Conservation (phyloP, 345 rosid species). For the Euphorbia peplus region DNA sequence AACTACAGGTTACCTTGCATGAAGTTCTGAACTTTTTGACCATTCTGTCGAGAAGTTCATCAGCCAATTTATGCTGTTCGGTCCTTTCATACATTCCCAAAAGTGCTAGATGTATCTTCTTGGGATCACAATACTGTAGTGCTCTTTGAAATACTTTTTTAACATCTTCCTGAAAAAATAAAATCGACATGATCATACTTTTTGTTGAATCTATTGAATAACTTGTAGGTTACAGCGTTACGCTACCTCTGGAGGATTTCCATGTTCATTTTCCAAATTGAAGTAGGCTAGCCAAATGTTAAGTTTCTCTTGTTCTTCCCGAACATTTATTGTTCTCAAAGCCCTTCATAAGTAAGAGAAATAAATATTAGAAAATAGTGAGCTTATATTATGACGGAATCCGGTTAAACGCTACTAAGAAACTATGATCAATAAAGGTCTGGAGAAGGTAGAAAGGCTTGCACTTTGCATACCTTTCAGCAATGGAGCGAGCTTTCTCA, state of each 20-base stretch:
- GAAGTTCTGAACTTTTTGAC: slow-evolving; percentile 85
- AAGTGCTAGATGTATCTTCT: slow-evolving; percentile 75
- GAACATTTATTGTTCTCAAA: slow-evolving; percentile 71
- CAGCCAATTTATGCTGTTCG: slow-evolving; percentile 64
- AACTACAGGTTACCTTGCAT: slow-evolving; percentile 59
- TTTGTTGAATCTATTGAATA: not conserved
- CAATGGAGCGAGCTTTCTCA: slow-evolving; percentile 87
- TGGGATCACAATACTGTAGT: slow-evolving; percentile 77
- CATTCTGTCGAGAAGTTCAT: slow-evolving; percentile 75
- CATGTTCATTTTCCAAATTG: slow-evolving; percentile 90
- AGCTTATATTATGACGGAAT: not conserved
- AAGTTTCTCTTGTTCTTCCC: slow-evolving; percentile 93
- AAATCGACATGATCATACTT: not conserved
- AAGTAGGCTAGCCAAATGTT: slow-evolving; percentile 96
- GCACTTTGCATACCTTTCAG: slow-evolving; percentile 62
- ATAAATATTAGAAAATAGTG: not conserved
- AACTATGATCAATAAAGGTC: not conserved
- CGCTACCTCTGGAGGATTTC: slow-evolving; percentile 87
- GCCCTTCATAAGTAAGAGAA: slow-evolving; percentile 55
- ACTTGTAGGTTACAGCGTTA: not conserved
- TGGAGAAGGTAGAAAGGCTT: not conserved
- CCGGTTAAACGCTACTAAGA: too few species aligned
- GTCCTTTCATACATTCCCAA: slow-evolving; percentile 83
- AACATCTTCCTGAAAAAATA: slow-evolving; percentile 70
- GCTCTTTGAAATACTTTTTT: slow-evolving; percentile 81